Conservation (phyloP, 2,329 filamentous ascomycete genomes). For the Penicillium glabrum region DNA sequence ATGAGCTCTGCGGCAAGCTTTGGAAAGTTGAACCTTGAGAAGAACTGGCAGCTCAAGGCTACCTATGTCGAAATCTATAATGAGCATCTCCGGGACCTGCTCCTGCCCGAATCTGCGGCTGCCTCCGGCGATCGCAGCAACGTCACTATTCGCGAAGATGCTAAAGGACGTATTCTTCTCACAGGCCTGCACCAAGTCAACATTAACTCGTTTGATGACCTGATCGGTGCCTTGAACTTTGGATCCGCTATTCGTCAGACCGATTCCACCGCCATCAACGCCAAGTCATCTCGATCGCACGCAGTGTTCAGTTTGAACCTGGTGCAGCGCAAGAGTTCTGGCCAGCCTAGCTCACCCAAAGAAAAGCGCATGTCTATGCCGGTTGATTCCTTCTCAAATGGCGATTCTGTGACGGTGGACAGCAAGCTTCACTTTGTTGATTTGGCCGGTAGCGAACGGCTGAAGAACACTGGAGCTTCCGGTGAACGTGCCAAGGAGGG, state of each 20-base stretch:
- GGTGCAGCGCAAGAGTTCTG: slow-evolving; percentile 67
- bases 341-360: slow-evolving; percentile 50
- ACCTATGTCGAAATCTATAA: slow-evolving; percentile 98
- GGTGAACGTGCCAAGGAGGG: slow-evolving; percentile 93
- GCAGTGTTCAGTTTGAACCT: slow-evolving; percentile 96
- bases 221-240: slow-evolving; percentile 85
- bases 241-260: slow-evolving; percentile 94
- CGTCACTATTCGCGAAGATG: slow-evolving; percentile 92
- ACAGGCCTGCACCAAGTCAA: slow-evolving; percentile 85
- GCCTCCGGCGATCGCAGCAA: slow-evolving; percentile 68
- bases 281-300: slow-evolving; percentile 94
- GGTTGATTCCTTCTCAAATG: slow-evolving; percentile 70
- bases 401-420: slow-evolving; percentile 77
- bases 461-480: slow-evolving; percentile 96
- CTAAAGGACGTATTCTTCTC: slow-evolving; percentile 89
- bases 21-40: slow-evolving; percentile 56
- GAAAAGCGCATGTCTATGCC: slow-evolving; percentile 90
- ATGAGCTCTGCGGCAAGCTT: slow-evolving; percentile 53
- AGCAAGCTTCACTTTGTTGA: slow-evolving; percentile 99
- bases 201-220: slow-evolving; percentile 87
- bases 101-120: slow-evolving; percentile 72
- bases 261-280: slow-evolving; percentile 95
- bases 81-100: slow-evolving; percentile 86
- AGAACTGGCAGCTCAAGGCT: slow-evolving; percentile 86
- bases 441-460: slow-evolving; percentile 89